Percentiles rank a stretch among this genome's conserved stretches.
These are phyloP conservation scores for Aspergillus eucalypticola DNA, from an alignment of 2,329 filamentous ascomycete species.

Conservation along the genomic window DNA sequence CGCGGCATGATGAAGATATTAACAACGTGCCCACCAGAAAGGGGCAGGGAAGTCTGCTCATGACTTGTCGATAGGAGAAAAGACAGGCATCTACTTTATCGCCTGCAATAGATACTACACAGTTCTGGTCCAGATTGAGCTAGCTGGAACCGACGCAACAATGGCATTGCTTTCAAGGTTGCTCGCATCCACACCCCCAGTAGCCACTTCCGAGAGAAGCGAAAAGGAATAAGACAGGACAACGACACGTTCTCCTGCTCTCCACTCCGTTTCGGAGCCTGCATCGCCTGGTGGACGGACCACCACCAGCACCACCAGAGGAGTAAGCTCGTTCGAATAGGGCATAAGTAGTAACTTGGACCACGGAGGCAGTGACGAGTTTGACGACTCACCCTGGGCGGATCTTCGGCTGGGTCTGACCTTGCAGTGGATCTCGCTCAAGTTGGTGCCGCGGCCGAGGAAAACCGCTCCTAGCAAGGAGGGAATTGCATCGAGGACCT, in stretches of 20 bases:
- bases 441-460: slow-evolving; percentile 18
- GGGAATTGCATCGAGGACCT: not conserved
- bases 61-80: not conserved
- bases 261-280: slow-evolving; percentile 9
- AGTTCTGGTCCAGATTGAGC: not conserved
- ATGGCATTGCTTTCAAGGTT: not conserved
- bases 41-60: not conserved
- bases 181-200: not conserved
- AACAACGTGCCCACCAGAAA: not conserved
- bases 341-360: not conserved
- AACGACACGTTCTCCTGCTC: slow-evolving; percentile 6
- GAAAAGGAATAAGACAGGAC: not conserved
- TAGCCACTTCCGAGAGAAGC: not conserved
- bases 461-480: slow-evolving; percentile 1
- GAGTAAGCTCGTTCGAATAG: slow-evolving; percentile 3
- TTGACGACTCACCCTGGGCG: slow-evolving; percentile 16
- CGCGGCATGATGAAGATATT: slow-evolving; percentile 4
- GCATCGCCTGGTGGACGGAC: slow-evolving; percentile 1
- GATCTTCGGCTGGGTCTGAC: slow-evolving; percentile 22
- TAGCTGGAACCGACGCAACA: not conserved
- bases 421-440: slow-evolving; percentile 19
- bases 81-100: not conserved
- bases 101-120: not conserved
- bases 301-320: slow-evolving; percentile 6
- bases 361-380: slow-evolving; percentile 16